These are phyloP conservation scores for Beauveria australis DNA, from an alignment of 2,329 filamentous ascomycete genomes.

Conservation along the genomic window DNA sequence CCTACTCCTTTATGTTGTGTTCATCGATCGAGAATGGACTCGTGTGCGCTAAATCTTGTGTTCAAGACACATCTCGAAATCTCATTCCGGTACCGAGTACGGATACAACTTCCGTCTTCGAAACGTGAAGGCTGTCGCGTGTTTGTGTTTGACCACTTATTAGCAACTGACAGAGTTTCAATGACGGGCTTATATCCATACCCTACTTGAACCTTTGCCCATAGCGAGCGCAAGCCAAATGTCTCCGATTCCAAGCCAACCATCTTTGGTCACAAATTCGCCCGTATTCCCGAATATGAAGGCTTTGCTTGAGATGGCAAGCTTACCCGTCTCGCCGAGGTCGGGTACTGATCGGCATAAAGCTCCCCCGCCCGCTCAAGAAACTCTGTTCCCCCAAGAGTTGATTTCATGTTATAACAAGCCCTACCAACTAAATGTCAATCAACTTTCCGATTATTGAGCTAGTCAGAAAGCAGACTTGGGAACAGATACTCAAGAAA, in stretches of 20 bases:
- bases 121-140: neutral
- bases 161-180: neutral
- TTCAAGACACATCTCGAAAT: neutral
- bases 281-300: neutral
- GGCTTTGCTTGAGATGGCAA: neutral
- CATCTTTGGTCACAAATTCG: neutral
- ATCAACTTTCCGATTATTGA: neutral
- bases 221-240: neutral
- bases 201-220: neutral
- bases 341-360: neutral
- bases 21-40: neutral
- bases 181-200: neutral
- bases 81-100: too few relatives aligned
- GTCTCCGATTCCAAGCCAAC: neutral
- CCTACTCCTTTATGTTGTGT: neutral
- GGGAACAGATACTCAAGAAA: neutral
- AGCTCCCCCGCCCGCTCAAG: neutral
- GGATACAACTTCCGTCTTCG: neutral
- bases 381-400: neutral
- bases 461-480: neutral
- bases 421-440: neutral
- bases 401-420: neutral
- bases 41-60: neutral
- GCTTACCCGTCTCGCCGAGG: neutral
- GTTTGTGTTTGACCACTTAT: neutral